Conservation (phyloP, 2,329 filamentous ascomycete genomes). For the Arthroderma sp. region DNA sequence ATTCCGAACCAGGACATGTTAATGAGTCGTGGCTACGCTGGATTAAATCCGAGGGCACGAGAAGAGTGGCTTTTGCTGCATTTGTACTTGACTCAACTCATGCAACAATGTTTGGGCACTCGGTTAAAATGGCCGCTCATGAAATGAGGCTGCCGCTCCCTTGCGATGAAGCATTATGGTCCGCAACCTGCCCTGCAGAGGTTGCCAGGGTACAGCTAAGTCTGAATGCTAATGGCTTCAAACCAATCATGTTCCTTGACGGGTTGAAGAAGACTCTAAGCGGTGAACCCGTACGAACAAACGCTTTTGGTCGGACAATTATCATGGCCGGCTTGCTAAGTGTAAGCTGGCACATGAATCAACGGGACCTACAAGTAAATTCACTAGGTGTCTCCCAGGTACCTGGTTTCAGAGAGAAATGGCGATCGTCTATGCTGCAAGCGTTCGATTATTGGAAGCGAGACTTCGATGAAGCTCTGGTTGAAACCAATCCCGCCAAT, state of each 20-base stretch:
- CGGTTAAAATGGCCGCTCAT: conserved; percentile 91
- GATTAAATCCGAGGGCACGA: conserved; percentile 87
- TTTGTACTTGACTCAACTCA: conserved; percentile 94
- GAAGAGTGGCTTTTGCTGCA: conserved; percentile 80
- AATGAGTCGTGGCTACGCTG: conserved; percentile 94
- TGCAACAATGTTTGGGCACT: conserved; percentile 95
- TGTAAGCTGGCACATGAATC: conserved; percentile 96
- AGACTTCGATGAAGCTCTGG: conserved; percentile 74
- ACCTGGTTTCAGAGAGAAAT: conserved; percentile 78
- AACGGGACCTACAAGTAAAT: conserved; percentile 83
- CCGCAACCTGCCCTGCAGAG: conserved; percentile 74
- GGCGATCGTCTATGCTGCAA: conserved; percentile 70
- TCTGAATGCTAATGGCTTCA: conserved; percentile 67
- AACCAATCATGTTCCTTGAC: conserved; percentile 77
- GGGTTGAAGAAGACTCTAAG: conserved; percentile 81
- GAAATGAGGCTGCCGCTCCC: conserved; percentile 85
- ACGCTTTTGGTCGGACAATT: conserved; percentile 83
- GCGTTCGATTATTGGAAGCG: conserved; percentile 91
- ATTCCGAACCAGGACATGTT: conserved; percentile 47
- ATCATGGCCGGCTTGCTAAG: conserved; percentile 89
- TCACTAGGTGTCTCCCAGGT: conserved; percentile 69
- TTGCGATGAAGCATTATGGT: conserved; percentile 88
- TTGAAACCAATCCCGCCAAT: conserved; percentile 34
- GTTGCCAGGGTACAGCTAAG: conserved; percentile 73
- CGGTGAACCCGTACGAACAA: conserved; percentile 74